Evolutionary conservation across 805 yeast genomes (phyloP).

Genomic region (Saturnispora mendoncae): DNA sequence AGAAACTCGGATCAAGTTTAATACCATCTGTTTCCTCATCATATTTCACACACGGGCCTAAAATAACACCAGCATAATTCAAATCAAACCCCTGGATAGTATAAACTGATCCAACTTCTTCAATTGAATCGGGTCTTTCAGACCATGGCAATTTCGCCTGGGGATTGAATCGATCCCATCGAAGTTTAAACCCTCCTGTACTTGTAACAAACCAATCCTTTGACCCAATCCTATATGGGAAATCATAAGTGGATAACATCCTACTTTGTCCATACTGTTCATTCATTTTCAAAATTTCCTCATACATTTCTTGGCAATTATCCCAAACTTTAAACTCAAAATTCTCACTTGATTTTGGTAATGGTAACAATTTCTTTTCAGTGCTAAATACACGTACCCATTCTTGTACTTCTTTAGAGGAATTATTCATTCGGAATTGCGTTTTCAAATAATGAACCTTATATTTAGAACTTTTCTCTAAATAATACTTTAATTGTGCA

Average conservation of each 20-base stretch:
- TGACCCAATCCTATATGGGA: conserved; percentile 37
- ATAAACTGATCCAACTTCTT: conserved; percentile 41
- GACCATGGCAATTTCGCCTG: conserved; percentile 36
- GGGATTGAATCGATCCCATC: conserved; percentile 41
- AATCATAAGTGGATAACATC: conserved; percentile 37
- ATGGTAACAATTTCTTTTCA: conserved; percentile 26
- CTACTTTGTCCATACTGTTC: conserved; percentile 33
- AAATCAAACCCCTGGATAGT: conserved; percentile 42
- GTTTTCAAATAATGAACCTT: conserved; percentile 27
- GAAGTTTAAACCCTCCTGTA: conserved; percentile 33
- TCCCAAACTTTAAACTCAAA: conserved; percentile 31
- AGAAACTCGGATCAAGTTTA: conserved; percentile 28
- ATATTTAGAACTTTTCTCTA: conserved; percentile 6
- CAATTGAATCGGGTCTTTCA: conserved; percentile 36
- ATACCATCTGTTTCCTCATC: conserved; percentile 30
- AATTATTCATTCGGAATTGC: conserved; percentile 35
- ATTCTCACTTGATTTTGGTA: conserved; percentile 22
- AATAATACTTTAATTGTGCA: conserved; percentile 24
- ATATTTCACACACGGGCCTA: conserved; percentile 36
- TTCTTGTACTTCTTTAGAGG: conserved; percentile 28
- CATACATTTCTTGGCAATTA: conserved; percentile 35
- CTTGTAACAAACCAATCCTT: conserved; percentile 38
- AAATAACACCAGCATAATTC: conserved; percentile 38
- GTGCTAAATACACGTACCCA: conserved; percentile 35
- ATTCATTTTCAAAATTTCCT: conserved; percentile 26